phyloP scores from a whole-genome alignment of 228 moss, liverwort and hornwort genomes.

The Sphagnum fallax region DNA sequence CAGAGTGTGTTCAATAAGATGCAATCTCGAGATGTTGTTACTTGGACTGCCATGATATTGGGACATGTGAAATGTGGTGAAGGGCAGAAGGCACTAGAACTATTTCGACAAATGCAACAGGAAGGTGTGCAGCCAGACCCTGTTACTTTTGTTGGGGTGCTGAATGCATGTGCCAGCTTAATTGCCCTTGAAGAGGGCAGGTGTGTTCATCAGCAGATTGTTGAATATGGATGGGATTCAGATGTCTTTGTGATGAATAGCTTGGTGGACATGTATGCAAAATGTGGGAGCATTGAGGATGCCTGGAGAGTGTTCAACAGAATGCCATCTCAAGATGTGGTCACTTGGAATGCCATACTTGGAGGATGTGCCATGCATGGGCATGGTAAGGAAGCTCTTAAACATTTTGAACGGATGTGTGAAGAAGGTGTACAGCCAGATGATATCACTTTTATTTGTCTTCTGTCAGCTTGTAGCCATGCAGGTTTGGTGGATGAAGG shows the following conservation, averaged over 20 bases:
- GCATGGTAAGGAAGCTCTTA: neutral
- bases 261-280: neutral
- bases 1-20: no score
- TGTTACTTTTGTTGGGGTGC: no score
- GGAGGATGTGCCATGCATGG: neutral
- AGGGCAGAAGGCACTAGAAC: no score
- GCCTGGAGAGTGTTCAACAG: neutral
- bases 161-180: no score
- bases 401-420: slow-evolving; percentile 2
- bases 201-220: neutral
- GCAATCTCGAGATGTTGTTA: no score
- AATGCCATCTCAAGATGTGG: neutral
- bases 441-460: neutral
- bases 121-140: no score
- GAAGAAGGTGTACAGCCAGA: neutral
- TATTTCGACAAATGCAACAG: no score
- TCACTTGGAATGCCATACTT: neutral
- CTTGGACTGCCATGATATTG: no score
- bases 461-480: neutral
- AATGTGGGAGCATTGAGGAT: neutral
- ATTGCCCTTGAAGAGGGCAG: no score
- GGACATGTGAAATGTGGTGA: no score
- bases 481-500: slow-evolving; percentile 1
- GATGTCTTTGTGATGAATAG: neutral
- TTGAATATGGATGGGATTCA: neutral